Percentiles rank a stretch among this genome's conserved stretches.
Evolutionary conservation across 805 yeast genomes (phyloP).

Genomic region (Dipodascus albidus): DNA sequence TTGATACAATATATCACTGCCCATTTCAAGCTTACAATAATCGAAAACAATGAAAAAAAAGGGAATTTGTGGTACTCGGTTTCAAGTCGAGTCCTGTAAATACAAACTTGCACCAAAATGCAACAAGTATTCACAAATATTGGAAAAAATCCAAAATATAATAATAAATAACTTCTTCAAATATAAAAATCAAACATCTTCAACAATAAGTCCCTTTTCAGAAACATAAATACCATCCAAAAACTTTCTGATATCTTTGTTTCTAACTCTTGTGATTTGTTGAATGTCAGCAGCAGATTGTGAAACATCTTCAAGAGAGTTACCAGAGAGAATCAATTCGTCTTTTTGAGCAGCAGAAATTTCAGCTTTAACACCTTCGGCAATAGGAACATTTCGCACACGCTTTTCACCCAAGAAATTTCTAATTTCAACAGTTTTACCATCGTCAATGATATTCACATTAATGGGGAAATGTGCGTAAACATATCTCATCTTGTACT

Average conservation of each 20-base stretch:
- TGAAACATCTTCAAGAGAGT: constrained; percentile 90
- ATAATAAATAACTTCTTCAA: background rate
- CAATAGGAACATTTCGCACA: constrained; percentile 74
- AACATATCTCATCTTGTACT: constrained; percentile 97
- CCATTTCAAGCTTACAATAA: no score
- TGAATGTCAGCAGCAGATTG: constrained; percentile 95
- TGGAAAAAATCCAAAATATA: no score
- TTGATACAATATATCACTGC: no score
- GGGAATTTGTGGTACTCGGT: background rate
- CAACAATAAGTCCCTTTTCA: constrained; percentile 65
- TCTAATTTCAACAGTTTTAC: constrained; percentile 82
- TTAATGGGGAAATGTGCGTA: constrained; percentile 99
- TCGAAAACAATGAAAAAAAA: background rate
- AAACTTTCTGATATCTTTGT: constrained; percentile 99
- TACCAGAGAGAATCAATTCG: constrained; percentile 82
- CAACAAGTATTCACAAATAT: no score
- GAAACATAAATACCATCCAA: constrained; percentile 99
- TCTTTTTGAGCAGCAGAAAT: constrained; percentile 76
- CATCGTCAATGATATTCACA: constrained; percentile 75
- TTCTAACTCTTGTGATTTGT: constrained; percentile 93
- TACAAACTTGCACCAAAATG: no score
- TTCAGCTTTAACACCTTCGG: constrained; percentile 77
- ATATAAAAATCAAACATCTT: background rate
- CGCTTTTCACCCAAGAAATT: constrained; percentile 97
- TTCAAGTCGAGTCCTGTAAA: background rate